phyloP scores from a whole-genome alignment of 2,329 filamentous ascomycete species.

The Diaporthe citriasiana region DNA sequence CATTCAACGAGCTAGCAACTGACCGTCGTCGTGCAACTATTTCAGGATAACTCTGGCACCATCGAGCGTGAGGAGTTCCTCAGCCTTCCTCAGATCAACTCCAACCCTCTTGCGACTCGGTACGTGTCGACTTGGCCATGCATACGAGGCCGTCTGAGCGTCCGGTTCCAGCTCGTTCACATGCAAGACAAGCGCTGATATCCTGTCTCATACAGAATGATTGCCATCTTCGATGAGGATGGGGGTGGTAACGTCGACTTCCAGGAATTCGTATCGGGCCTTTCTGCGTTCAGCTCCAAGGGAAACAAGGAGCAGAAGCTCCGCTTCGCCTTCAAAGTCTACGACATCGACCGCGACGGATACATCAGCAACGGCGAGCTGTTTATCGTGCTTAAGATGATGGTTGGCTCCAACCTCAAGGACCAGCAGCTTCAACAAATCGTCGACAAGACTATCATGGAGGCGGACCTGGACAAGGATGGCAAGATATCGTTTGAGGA shows the following conservation, averaged over 20 bases:
- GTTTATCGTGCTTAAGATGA: slow-evolving; percentile 99
- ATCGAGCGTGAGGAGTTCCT: slow-evolving; percentile 99
- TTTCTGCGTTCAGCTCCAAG: slow-evolving; percentile 96
- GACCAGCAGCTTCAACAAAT: slow-evolving; percentile 99
- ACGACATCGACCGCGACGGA: slow-evolving; percentile 98
- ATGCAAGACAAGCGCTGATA: slow-evolving; percentile 1
- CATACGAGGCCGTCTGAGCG: not conserved
- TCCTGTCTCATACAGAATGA: slow-evolving; percentile 76
- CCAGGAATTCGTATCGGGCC: slow-evolving; percentile 96
- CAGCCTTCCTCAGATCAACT: slow-evolving; percentile 95
- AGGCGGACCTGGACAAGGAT: slow-evolving; percentile 94
- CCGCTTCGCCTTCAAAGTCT: slow-evolving; percentile 98
- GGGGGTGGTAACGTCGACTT: slow-evolving; percentile 98
- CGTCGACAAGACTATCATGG: slow-evolving; percentile 99
- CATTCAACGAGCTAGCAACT: not conserved
- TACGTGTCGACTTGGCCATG: slow-evolving; percentile 55
- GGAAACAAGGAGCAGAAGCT: slow-evolving; percentile 99
- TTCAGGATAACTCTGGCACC: slow-evolving; percentile 94
- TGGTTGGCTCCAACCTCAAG: slow-evolving; percentile 99
- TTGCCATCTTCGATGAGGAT: slow-evolving; percentile 99
- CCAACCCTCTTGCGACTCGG: slow-evolving; percentile 96
- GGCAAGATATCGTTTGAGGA: slow-evolving; percentile 99
- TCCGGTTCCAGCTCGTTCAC: not conserved
- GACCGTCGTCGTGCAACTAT: slow-evolving; percentile 1
- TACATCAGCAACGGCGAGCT: slow-evolving; percentile 99